Conservation (phyloP, 176 grass and related monocot genomes). For the Triticum monococcum region DNA sequence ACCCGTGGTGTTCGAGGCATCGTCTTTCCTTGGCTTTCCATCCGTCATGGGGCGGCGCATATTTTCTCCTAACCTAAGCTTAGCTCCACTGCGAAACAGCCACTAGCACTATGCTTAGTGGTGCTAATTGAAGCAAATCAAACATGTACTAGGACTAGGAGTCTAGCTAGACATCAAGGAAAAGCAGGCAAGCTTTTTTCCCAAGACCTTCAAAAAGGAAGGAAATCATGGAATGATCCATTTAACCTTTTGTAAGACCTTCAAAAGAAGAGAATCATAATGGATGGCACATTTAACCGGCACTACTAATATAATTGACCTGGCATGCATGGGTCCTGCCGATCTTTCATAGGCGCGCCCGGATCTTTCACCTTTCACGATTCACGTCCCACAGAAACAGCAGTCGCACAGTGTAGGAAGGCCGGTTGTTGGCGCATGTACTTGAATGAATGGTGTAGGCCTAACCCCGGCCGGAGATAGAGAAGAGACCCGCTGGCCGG, state of each 20-base stretch:
- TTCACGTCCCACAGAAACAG: not conserved
- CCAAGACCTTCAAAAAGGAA: not conserved
- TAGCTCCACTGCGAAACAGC: not conserved
- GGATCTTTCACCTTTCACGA: slow-evolving; percentile 2
- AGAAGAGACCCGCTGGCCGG: not conserved
- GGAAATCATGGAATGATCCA: too few relatives aligned
- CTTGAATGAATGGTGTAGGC: not conserved
- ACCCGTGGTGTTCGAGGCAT: too few relatives aligned
- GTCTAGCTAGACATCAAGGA: not conserved
- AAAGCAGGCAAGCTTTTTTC: not conserved
- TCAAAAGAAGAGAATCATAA: too few relatives aligned
- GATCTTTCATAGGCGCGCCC: not conserved
- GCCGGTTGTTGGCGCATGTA: too few relatives aligned
- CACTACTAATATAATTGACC: not conserved
- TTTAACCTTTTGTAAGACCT: too few relatives aligned
- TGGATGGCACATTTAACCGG: not conserved
- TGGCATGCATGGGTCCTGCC: not conserved
- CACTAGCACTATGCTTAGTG: not conserved
- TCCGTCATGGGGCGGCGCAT: too few relatives aligned
- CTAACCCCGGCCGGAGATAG: not conserved
- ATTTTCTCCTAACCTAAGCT: too few relatives aligned
- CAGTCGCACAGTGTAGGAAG: not conserved
- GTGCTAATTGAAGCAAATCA: not conserved
- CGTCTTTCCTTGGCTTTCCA: too few relatives aligned
- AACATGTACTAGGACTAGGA: not conserved